Evolutionary conservation across 768 basidiomycete genomes (phyloP), one percentile per base, ranked within the genome.

Genomic region (Lactarius sanguifluus): DNA sequence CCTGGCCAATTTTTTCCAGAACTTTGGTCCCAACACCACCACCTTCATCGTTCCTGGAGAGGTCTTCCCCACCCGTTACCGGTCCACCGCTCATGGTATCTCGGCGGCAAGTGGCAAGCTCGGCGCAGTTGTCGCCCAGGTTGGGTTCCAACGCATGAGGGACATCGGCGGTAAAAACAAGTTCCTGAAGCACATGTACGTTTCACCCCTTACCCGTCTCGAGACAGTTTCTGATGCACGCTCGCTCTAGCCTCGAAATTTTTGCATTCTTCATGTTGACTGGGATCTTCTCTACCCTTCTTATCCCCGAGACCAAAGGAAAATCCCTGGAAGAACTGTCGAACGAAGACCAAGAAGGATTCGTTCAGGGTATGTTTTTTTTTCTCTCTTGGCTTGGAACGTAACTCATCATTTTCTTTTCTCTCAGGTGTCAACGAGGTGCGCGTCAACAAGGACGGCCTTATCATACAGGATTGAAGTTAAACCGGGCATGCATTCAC

Each of bases 1-100:
- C 74, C 79, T 94, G n/a, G 84, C 91, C 71, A 89, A 91, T 75
- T 92, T 92, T 79, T 92, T 93, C 88, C 89, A 91, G 79, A 94
- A 94, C 78, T 94, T 92, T 68, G 92, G 90, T 2, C 90, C 88
- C 12, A 91, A 92, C 71, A 83, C 83, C 0, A 93, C 90, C 0
- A 92, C 91, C 0, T 94, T 94, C 75, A 70, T 93, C 62, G 79
- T 93, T 4, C 91, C 92, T 0, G 91, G 90, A 69, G 93, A 95
- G 74, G 83, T 80, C 30, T 94, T 92, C 85, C 92, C 92, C 1
- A 95, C 92, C 1, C 90, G 93, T 57, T 93, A 94, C 76, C 86
- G 93, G 68, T 91, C 90, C 7, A 92, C 91, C 6, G 89, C 84
- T 13, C 90, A 93, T 72, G 92, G 92, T 76, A 90, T 94, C 71